These are phyloP conservation scores for Pseudogymnoascus sp. DNA, from an alignment of 2,329 filamentous ascomycete species.

Conservation along the genomic window DNA sequence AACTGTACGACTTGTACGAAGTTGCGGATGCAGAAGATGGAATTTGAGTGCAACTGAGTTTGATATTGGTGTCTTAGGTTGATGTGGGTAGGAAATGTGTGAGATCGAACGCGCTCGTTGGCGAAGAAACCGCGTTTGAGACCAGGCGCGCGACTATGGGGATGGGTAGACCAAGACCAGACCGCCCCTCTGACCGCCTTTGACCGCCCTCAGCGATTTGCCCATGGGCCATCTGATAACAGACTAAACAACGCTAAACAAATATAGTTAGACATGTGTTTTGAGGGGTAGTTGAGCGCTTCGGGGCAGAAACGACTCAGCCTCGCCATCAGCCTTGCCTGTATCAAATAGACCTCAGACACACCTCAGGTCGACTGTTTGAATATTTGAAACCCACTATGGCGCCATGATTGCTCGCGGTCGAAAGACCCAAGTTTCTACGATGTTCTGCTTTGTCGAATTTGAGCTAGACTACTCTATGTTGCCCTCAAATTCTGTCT, in stretches of 20 bases:
- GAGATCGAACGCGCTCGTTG: conserved; percentile 11
- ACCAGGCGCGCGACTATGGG: conserved; percentile 6
- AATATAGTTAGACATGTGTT: background rate
- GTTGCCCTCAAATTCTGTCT: background rate
- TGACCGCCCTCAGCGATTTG: background rate
- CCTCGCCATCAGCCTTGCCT: conserved; percentile 1
- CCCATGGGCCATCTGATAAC: conserved; percentile 5
- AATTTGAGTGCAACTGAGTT: conserved; percentile 17
- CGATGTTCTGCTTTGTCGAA: background rate
- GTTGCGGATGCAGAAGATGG: conserved; percentile 19
- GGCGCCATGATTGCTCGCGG: background rate
- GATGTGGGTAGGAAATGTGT: conserved; percentile 11
- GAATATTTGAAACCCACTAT: background rate
- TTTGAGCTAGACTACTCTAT: background rate
- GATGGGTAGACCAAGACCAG: background rate
- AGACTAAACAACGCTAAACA: background rate
- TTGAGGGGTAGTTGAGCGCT: background rate
- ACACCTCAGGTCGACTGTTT: background rate
- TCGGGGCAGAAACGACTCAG: background rate
- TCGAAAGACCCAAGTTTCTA: background rate
- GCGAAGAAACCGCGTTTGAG: conserved; percentile 10
- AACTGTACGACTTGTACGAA: background rate
- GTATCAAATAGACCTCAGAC: background rate
- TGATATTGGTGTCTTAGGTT: conserved; percentile 16
- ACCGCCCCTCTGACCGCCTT: too few species aligned